Evolutionary conservation across 2,329 filamentous ascomycete genomes (phyloP).

Genomic region (Plenodomus lindquistii): DNA sequence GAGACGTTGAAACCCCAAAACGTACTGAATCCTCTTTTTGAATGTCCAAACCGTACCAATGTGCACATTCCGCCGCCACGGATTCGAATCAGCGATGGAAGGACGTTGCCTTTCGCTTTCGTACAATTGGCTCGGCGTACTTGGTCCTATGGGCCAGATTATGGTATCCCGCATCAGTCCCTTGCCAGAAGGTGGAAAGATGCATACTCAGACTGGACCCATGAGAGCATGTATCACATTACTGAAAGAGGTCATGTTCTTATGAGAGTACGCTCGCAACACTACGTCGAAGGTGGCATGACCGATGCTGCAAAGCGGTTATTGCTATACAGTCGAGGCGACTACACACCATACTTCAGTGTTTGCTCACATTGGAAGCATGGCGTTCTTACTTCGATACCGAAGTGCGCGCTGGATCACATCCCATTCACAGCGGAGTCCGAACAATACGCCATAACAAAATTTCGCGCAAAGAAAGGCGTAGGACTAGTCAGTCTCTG

Average conservation of each 20-base stretch:
- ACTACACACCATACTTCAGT: constrained; percentile 66
- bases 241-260: constrained; percentile 59
- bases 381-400: constrained; percentile 62
- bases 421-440: constrained; percentile 51
- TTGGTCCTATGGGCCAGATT: constrained; percentile 51
- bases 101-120: constrained; percentile 61
- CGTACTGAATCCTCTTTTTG: constrained; percentile 60
- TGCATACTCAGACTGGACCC: constrained; percentile 55
- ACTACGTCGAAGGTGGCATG: constrained; percentile 55
- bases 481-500: constrained; percentile 58
- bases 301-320: constrained; percentile 58
- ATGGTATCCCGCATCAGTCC: constrained; percentile 31
- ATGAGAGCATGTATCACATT: constrained; percentile 57
- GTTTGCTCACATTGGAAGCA: constrained; percentile 66
- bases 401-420: constrained; percentile 64
- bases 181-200: constrained; percentile 61
- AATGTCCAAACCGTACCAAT: constrained; percentile 59
- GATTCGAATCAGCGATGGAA: constrained; percentile 54
- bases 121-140: constrained; percentile 61
- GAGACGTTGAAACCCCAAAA: constrained; percentile 59
- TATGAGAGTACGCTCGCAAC: constrained; percentile 60
- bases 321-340: constrained; percentile 62
- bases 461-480: constrained; percentile 42
- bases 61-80: constrained; percentile 57
- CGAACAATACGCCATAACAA: constrained; percentile 49